Evolutionary conservation across 225 moss, liverwort and hornwort genomes (phyloP), one percentile per base, ranked within the genome.

Genomic region (Marchantia polymorpha): DNA sequence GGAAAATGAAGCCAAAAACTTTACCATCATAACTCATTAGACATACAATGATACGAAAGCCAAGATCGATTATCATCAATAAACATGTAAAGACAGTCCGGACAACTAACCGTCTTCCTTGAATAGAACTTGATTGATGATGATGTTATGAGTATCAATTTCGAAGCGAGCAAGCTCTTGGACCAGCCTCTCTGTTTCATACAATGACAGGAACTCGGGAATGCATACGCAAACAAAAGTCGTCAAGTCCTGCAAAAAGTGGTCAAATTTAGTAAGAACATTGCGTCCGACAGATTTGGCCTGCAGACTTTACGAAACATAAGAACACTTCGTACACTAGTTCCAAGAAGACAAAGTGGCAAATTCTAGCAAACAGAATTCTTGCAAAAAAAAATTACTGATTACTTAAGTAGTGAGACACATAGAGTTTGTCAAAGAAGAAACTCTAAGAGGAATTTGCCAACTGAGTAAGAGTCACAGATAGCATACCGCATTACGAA

Each of bases 171-270:
- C 91, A 67, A 94, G 91, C 87, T 95, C 95, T 86, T 92, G 95
- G 66, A 95, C 95, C 82, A 99, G 73, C 75, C 93, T 99, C 86
- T 93, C 93, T 19, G 99, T 99, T 85, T 95, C 92, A 80, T 99
- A 93, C n/a, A 99, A 78, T 13, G 95, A 99, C 26, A 99, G 83
- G 77, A 99, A 95, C 74, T 95, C 95, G 11, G 93, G 95, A 82
- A 95, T 99, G 79, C 95, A 95, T 69, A 99, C 94, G 78, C 99
- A 99, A 30, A 93, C 83, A 52, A 95, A 99, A 65, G 93, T 99
- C 15, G 90, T 92, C 92, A 95, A 80, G 67, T 95, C 95, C 86
- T 84, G 89, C 50, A 59, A 55, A 66, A 20, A 75, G 16, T 49
- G 27, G 64, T 64, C 39, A 39, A 39, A 5, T 2, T 39, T 2